Conservation (phyloP, 2,329 filamentous ascomycete genomes). For the Capronia americana region DNA sequence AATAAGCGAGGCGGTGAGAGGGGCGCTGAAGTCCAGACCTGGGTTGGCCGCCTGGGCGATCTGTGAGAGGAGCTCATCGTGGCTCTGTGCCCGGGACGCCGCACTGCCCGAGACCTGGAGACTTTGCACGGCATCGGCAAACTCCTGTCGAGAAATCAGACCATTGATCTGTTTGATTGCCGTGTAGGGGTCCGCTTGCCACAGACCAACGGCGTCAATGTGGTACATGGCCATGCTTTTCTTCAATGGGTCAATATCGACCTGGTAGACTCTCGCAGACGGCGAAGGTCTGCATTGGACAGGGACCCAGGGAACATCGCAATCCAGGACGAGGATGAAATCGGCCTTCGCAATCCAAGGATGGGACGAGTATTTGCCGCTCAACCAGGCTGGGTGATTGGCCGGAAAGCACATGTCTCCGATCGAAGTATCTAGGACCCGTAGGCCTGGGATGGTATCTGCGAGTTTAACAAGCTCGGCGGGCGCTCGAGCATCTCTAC, state of each 20-base stretch:
- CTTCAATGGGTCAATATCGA: conserved; percentile 72
- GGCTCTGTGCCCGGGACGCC: too few relatives aligned
- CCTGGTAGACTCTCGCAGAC: conserved; percentile 66
- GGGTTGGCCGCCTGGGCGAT: not conserved
- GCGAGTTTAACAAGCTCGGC: conserved; percentile 55
- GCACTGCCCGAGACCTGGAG: too few relatives aligned
- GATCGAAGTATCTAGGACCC: conserved; percentile 59
- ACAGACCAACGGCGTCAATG: conserved; percentile 68
- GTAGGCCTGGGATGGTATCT: conserved; percentile 55
- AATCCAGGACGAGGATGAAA: conserved; percentile 81
- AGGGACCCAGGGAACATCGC: too few relatives aligned
- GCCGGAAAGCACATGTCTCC: conserved; percentile 35
- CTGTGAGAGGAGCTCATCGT: not conserved
- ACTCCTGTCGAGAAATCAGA: not conserved
- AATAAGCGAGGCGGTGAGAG: not conserved
- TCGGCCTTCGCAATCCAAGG: conserved; percentile 77
- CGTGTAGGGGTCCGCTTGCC: conserved; percentile 68
- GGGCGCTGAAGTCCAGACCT: not conserved
- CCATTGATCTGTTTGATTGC: conserved; percentile 65
- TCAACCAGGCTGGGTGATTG: conserved; percentile 7
- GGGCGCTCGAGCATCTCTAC: conserved; percentile 52
- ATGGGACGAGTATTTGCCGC: conserved; percentile 57
- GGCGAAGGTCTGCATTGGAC: conserved; percentile 69
- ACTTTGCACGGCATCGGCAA: not conserved
- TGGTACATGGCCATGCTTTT: conserved; percentile 77